Conservation (phyloP, 1,284 basidiomycete genomes). For the Trichosporon asahii region DNA sequence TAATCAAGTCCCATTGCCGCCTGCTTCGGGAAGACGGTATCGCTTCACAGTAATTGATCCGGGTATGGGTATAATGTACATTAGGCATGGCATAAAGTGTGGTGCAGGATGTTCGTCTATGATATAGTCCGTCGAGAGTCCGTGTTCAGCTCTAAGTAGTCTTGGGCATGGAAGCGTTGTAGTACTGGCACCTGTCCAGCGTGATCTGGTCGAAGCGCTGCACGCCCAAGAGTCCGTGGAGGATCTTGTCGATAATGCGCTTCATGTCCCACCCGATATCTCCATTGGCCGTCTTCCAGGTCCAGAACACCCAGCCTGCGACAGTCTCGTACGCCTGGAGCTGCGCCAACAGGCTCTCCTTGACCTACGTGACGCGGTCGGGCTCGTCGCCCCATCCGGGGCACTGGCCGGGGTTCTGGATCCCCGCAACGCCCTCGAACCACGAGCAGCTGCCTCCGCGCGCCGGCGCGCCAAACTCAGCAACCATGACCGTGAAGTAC, state of each 20-base stretch:
- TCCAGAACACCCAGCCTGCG: slow-evolving; percentile 95
- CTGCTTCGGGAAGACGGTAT: no score
- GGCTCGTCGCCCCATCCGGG: slow-evolving; percentile 63
- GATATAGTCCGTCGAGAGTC: background rate
- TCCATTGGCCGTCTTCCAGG: slow-evolving; percentile 64
- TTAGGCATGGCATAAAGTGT: background rate
- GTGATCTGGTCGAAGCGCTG: background rate
- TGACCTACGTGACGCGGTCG: slow-evolving; percentile 68
- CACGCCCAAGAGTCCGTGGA: background rate
- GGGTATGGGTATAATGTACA: background rate
- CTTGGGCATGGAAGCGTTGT: slow-evolving; percentile 3
- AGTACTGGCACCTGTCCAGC: slow-evolving; percentile 3
- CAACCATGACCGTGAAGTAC: slow-evolving; percentile 7
- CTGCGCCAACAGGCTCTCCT: slow-evolving; percentile 58
- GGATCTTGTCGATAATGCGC: slow-evolving; percentile 3
- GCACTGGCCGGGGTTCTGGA: slow-evolving; percentile 54
- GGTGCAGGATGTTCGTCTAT: no score
- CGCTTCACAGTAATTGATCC: no score
- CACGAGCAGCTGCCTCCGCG: slow-evolving; percentile 68
- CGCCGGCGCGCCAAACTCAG: slow-evolving; percentile 4
- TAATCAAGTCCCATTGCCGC: no score
- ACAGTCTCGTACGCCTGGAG: slow-evolving; percentile 83
- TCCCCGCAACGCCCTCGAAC: slow-evolving; percentile 69
- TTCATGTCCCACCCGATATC: slow-evolving; percentile 1
- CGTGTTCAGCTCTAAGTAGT: background rate